These are phyloP conservation scores for Ramularia collo-cygni DNA, from an alignment of 2,329 filamentous ascomycete genomes.

Conservation along the genomic window DNA sequence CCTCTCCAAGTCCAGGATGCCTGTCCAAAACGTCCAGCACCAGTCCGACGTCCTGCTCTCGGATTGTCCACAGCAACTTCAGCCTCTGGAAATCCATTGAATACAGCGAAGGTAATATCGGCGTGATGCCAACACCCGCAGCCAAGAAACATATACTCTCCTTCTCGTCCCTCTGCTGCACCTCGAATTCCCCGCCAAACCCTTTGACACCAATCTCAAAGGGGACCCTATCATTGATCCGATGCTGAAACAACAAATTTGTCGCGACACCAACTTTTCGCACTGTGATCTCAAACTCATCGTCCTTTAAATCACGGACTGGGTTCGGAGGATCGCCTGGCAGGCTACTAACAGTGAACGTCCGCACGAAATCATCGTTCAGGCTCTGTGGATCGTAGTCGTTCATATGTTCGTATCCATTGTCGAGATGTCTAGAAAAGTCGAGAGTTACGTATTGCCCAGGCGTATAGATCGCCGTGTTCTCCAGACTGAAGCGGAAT, in stretches of 20 bases:
- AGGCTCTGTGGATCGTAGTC: constrained; percentile 71
- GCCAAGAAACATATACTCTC: constrained; percentile 58
- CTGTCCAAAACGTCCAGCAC: constrained; percentile 52
- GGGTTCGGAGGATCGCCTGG: constrained; percentile 34
- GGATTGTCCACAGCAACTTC: constrained; percentile 62
- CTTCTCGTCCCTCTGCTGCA: constrained; percentile 26
- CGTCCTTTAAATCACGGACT: constrained; percentile 19
- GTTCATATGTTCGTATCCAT: constrained; percentile 76
- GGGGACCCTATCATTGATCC: constrained; percentile 23
- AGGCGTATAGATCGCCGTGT: constrained; percentile 48
- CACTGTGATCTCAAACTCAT: constrained; percentile 65
- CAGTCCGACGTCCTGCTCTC: constrained; percentile 54
- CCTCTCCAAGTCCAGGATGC: constrained; percentile 45
- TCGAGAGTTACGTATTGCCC: constrained; percentile 75
- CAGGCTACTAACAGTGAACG: constrained; percentile 69
- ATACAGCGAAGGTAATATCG: constrained; percentile 53
- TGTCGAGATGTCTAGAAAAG: constrained; percentile 61
- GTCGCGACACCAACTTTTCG: constrained; percentile 65
- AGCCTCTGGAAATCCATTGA: constrained; percentile 37
- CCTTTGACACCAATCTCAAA: constrained; percentile 64
- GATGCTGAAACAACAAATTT: constrained; percentile 49
- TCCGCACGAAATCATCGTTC: constrained; percentile 79
- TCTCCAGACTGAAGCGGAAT: constrained; percentile 51
- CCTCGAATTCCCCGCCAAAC: constrained; percentile 60
- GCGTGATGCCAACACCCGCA: constrained; percentile 77